These are phyloP conservation scores for Ligustrum vulgare DNA, from an alignment of 257 asterid genomes.

Conservation along the genomic window DNA sequence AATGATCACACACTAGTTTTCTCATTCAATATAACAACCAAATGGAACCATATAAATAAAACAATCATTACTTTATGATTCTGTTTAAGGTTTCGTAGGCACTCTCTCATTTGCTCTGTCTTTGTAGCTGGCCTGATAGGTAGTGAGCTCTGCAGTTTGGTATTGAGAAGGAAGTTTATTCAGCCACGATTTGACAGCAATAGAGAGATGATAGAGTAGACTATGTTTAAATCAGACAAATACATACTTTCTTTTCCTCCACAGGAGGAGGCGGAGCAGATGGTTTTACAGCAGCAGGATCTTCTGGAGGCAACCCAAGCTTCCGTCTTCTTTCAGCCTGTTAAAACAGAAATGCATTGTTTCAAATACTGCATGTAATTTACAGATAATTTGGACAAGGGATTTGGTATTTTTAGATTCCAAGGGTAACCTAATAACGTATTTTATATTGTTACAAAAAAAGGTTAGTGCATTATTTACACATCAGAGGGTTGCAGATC, in stretches of 20 bases:
- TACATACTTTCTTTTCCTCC: constrained; percentile 79
- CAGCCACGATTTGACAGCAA: constrained; percentile 17
- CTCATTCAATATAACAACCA: constrained; percentile 1
- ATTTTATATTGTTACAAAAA: not conserved
- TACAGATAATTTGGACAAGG: not conserved
- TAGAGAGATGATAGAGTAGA: constrained; percentile 18
- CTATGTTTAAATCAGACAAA: constrained; percentile 1
- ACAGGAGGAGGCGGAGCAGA: constrained; percentile 81
- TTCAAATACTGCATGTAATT: not conserved
- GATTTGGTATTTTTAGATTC: not conserved
- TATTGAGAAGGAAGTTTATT: constrained; percentile 21
- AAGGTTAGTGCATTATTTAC: not conserved
- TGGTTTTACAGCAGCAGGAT: constrained; percentile 60
- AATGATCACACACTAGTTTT: not conserved
- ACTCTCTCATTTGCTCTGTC: constrained; percentile 94
- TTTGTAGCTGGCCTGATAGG: constrained; percentile 94
- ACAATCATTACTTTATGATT: constrained; percentile 63
- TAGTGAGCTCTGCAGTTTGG: constrained; percentile 65
- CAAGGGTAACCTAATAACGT: not conserved
- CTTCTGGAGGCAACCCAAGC: constrained; percentile 91
- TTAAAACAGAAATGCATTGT: constrained; percentile 22
- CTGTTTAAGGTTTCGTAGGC: constrained; percentile 83
- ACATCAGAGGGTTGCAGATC: not conserved
- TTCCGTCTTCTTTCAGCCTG: constrained; percentile 98
- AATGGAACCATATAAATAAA: constrained; percentile 17